phyloP scores from a whole-genome alignment of 2,329 filamentous ascomycete species.

The Diaporthe sp. region DNA sequence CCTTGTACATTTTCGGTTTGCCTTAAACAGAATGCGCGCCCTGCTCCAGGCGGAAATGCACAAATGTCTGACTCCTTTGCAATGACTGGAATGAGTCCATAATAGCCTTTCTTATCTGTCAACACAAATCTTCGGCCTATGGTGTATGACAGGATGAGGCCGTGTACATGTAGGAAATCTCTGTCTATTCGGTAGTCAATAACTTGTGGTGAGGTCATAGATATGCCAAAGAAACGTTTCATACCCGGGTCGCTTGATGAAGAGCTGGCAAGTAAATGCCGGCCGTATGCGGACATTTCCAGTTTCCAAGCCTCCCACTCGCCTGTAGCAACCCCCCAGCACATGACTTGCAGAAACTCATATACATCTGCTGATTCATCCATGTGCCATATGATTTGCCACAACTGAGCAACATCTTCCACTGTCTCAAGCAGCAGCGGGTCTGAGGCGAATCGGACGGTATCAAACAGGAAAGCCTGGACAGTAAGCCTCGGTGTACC shows the following conservation, averaged over 20 bases:
- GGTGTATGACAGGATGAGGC: fast-evolving
- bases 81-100: neutral
- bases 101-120: neutral
- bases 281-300: neutral
- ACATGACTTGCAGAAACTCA: neutral
- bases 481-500: neutral
- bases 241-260: neutral
- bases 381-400: neutral
- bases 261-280: neutral
- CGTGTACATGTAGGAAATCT: neutral
- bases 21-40: neutral
- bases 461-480: neutral
- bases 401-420: neutral
- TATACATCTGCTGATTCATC: neutral
- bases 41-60: neutral
- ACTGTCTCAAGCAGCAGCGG: neutral
- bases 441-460: neutral
- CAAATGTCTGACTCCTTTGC: neutral
- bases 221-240: neutral
- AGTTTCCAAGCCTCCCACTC: neutral
- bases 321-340: neutral
- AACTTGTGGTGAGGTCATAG: no score
- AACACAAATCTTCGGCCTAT: neutral
- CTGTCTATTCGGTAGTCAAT: neutral
- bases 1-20: neutral